Evolutionary conservation across 2,329 filamentous ascomycete species (phyloP).

Genomic region (Fusarium secorum): DNA sequence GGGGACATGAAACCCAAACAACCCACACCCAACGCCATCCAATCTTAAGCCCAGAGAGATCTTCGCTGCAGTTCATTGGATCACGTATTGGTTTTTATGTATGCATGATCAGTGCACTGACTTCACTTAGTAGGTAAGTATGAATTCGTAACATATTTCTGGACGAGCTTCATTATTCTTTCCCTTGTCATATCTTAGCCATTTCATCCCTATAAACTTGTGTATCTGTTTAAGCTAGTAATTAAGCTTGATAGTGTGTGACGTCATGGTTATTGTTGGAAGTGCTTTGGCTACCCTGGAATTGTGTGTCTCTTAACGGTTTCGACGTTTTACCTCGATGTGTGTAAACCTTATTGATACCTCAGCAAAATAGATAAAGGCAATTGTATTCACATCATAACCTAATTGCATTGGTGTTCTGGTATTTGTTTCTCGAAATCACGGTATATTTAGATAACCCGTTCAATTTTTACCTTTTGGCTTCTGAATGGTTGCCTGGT

Average conservation of each 20-base stretch:
- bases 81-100: conserved; percentile 1
- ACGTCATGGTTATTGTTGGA: background rate
- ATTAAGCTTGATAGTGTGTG: conserved; percentile 15
- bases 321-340: background rate
- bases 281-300: background rate
- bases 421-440: background rate
- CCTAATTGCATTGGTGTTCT: background rate
- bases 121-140: background rate
- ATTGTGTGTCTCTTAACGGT: background rate
- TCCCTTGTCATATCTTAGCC: background rate
- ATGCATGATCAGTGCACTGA: background rate
- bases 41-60: conserved; percentile 31
- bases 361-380: background rate
- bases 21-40: conserved; percentile 24
- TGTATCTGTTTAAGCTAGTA: conserved; percentile 9
- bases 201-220: background rate
- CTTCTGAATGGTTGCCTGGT: background rate
- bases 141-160: background rate
- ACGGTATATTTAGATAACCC: background rate
- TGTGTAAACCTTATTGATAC: background rate
- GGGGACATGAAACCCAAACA: conserved; percentile 27
- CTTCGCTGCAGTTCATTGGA: conserved; percentile 12
- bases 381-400: background rate
- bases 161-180: background rate
- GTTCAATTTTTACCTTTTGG: background rate